phyloP scores from a whole-genome alignment of 2,329 filamentous ascomycete genomes.

The Fusarium tjaetaba region DNA sequence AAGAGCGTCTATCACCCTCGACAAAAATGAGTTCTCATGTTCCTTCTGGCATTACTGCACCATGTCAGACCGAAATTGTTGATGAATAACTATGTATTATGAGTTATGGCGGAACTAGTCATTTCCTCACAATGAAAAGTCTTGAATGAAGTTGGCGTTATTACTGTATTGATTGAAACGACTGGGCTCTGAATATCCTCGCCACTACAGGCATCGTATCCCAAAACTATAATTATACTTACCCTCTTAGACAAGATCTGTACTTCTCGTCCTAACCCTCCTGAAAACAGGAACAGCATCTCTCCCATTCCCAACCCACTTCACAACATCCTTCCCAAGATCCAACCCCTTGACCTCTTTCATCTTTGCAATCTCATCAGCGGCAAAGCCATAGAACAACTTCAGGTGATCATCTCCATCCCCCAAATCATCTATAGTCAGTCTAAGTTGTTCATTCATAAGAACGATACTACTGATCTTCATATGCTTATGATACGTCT shows the following conservation, averaged over 20 bases:
- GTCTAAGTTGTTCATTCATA: conserved; percentile 16
- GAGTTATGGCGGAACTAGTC: neutral
- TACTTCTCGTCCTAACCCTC: neutral
- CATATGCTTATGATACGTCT: conserved; percentile 11
- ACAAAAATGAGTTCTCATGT: neutral
- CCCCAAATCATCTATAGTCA: conserved; percentile 3
- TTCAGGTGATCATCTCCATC: neutral
- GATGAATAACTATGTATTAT: neutral
- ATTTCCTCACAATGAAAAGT: neutral
- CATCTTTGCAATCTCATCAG: conserved; percentile 18
- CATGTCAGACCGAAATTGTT: fast-evolving
- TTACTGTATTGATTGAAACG: neutral
- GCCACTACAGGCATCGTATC: neutral
- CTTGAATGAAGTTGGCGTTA: neutral
- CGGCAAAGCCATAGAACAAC: conserved; percentile 22
- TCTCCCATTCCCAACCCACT: neutral
- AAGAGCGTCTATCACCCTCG: neutral
- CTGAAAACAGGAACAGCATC: conserved; percentile 1
- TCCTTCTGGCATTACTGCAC: too few relatives aligned
- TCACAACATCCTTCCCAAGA: conserved; percentile 11
- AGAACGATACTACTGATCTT: conserved; percentile 3
- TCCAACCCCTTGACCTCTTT: neutral
- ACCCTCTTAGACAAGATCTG: neutral
- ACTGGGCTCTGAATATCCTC: neutral
- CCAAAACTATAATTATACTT: neutral